Base-by-base conservation (phyloP, 2,329 filamentous ascomycete species). In the Claviceps capensis region DNA sequence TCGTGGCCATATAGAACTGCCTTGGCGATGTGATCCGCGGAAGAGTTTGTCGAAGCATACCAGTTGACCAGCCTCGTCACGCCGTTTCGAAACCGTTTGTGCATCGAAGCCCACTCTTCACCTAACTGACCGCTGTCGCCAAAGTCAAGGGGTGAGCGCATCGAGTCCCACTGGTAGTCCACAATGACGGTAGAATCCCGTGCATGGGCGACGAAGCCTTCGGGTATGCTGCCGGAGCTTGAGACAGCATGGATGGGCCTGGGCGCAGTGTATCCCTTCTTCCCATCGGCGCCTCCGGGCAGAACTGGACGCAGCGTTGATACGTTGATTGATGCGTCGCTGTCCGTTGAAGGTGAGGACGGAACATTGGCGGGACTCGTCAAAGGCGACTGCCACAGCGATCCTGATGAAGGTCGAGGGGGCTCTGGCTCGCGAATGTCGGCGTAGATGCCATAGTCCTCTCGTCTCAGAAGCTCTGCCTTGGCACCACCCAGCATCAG, bases 111-210 rank as follows among this genome's bases (percentile, higher is more conserved):
- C 93, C 93, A 98, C 67, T 97, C 93, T 67, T 98, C 93, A 1
- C 88, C 89, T 60, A 88, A 86, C 44, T 84, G 78, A 41, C 91
- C 93, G 9, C 91, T 91, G 60, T 88, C 83, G 6, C 90, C 91
- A 86, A 93, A 97, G 56, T 83, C 75, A 44, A 88, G 76, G 0
- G 86, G 81, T 2, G 77, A 72, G 14, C 86, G 78, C 76, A 90
- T 91, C 54, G 90, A 96, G 63, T 98, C 90, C 91, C 93, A 98
- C 60, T 91, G 86, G 61, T 88, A 94, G 67, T 98, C 93, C n/a
- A 96, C 77, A 49, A 86, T 78, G 5, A 87, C 75, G 62, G 89
- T 97, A 13, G 85, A 81, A 63, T 97, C 88, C 55, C 89, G 81
- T 8, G 91, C 91, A 68, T 98, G 93, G 0, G 88, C 80, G 17